Conservation (phyloP, 2,329 filamentous ascomycete species). For the Hypoxylon sp. region DNA sequence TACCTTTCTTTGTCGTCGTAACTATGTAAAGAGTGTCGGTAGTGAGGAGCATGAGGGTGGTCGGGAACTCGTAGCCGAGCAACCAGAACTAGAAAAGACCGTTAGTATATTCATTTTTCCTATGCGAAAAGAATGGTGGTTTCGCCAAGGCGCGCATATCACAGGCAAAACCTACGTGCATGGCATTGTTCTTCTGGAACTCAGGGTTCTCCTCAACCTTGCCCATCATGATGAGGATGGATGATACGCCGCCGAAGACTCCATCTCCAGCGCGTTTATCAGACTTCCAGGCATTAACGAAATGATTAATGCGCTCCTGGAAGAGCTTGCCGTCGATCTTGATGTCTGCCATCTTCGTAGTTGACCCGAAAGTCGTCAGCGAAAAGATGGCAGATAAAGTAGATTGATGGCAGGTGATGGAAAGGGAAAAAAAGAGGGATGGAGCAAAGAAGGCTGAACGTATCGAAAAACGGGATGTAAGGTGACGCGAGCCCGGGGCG, state of each 20-base stretch:
- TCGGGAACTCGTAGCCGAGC: constrained; percentile 97
- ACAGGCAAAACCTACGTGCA: constrained; percentile 77
- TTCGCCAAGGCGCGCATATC: not conserved
- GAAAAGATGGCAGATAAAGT: constrained; percentile 47
- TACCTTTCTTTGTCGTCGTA: constrained; percentile 97
- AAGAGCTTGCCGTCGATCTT: constrained; percentile 95
- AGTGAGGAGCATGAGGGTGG: constrained; percentile 93
- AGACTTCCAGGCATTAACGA: constrained; percentile 93
- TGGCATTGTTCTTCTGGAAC: constrained; percentile 95
- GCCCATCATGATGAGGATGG: constrained; percentile 91
- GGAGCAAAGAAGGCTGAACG: constrained; percentile 38
- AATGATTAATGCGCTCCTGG: constrained; percentile 89
- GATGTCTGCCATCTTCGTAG: constrained; percentile 79
- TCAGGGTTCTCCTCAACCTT: constrained; percentile 90
- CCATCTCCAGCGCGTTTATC: constrained; percentile 91
- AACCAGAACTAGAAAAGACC: constrained; percentile 84
- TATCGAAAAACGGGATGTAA: constrained; percentile 33
- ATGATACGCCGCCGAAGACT: constrained; percentile 86
- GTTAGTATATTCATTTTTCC: constrained; percentile 12
- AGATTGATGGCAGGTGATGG: constrained; percentile 20
- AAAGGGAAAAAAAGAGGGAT: constrained; percentile 34
- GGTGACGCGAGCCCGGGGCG: constrained; percentile 46
- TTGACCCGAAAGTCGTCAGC: constrained; percentile 46
- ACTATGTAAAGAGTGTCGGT: constrained; percentile 89
- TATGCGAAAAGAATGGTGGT: not conserved